Base-by-base conservation (phyloP, 768 basidiomycete genomes). In the Pholiota molesta region DNA sequence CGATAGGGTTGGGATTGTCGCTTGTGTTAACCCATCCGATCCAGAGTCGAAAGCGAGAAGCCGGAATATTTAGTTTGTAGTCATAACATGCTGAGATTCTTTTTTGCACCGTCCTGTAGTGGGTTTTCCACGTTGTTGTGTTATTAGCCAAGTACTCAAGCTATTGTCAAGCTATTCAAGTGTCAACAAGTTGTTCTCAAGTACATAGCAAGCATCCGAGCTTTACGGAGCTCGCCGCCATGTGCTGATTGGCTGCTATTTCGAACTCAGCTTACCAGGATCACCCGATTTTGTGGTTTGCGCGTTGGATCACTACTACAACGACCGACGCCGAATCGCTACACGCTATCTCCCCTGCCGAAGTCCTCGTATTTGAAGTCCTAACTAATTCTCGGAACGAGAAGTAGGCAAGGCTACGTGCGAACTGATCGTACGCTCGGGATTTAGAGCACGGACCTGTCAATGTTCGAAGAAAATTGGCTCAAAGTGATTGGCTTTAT, bases 1-100 rank as follows among this genome's bases (percentile, higher is more conserved):
- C 91, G 0, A 90, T 95, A 63, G 92, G 92, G 5, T 75, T 94
- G 5, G 89, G 90, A 14, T 81, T 92, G 40, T 83, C 88, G 3
- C 77, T 91, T 21, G 87, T 85, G 1, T 71, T 90, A 23, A 86
- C 90, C 3, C 83, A 88, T 71, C 88, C 87, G 3, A 78, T 88
- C 39, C 85, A 82, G 68, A 86, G 86, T 62, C 76, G 83, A 23
- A 77, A 80, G 56, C 76, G 86, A 10, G 84, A 86, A 35, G 83
- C 80, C 7, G 87, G 87, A 1, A 74, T 89, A 59, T 89, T 89
- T 69, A 89, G 87, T 72, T 71, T 89, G 66, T 88, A 68, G 59
- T 26, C 21, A 31, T 28, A 23, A 40, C 51, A 19, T 49, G 2
- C 14, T 37, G 6, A 5, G 28, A 26, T 39, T 39, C 26, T 21